Percentiles rank a stretch among this genome's conserved stretches.
These are phyloP conservation scores for Emydomyces testavorans DNA, from an alignment of 2,329 filamentous ascomycete genomes.

Conservation along the genomic window DNA sequence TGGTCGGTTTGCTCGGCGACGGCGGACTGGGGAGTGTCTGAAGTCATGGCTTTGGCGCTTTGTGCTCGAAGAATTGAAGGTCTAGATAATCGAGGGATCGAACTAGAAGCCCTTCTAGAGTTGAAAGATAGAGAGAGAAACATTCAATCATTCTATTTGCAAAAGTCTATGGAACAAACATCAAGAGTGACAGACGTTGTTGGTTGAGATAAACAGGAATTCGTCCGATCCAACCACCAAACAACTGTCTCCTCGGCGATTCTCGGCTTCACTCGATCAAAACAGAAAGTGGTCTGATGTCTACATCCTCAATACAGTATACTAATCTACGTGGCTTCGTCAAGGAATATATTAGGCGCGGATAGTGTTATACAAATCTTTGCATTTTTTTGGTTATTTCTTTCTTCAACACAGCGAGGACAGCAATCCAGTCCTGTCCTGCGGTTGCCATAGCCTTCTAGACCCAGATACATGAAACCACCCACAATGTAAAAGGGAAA, in stretches of 20 bases:
- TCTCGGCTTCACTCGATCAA: too few species aligned
- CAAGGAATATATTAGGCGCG: too few species aligned
- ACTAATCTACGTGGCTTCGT: too few species aligned
- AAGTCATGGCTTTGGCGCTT: slow-evolving; percentile 1
- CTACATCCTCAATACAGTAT: neutral
- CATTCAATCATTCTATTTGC: slow-evolving; percentile 3
- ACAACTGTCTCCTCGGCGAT: neutral
- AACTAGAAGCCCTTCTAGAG: neutral
- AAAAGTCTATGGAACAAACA: neutral
- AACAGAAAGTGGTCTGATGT: neutral
- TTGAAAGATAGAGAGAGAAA: neutral
- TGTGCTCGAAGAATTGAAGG: neutral
- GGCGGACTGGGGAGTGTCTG: neutral
- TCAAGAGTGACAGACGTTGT: neutral
- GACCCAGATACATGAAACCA: slow-evolving; percentile 11
- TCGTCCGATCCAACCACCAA: neutral
- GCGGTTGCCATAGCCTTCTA: neutral
- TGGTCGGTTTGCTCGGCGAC: neutral
- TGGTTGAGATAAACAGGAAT: too few species aligned
- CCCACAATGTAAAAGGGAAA: slow-evolving; percentile 18
- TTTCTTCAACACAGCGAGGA: neutral
- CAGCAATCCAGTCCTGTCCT: neutral
- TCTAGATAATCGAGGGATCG: neutral
- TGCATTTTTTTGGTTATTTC: slow-evolving; percentile 6
- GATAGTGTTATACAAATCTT: slow-evolving; percentile 1